These are phyloP conservation scores for Trichoderma erinaceum DNA, from an alignment of 495 filamentous ascomycete genomes.

Conservation along the genomic window DNA sequence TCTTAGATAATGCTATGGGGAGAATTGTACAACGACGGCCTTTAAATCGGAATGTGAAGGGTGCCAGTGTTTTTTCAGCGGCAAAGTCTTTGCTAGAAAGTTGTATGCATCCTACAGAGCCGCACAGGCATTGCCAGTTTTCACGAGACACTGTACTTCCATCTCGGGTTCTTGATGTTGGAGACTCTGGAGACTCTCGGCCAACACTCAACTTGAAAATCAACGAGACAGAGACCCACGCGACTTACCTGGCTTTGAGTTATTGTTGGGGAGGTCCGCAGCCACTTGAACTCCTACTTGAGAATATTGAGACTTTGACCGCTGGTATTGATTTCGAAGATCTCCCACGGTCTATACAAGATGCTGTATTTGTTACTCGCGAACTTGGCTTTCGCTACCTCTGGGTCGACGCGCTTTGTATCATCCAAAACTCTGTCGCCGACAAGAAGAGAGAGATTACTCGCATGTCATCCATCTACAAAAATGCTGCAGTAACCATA, in stretches of 20 bases:
- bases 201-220: background rate
- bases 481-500: slow-evolving; percentile 11
- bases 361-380: background rate
- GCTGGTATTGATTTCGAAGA: background rate
- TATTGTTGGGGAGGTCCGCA: slow-evolving; percentile 12
- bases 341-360: slow-evolving; percentile 6
- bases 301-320: background rate
- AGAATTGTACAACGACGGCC: background rate
- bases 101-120: background rate
- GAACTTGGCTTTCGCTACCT: background rate
- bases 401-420: slow-evolving; percentile 13
- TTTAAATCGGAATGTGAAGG: background rate
- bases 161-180: slow-evolving; percentile 5
- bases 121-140: background rate
- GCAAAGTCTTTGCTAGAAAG: background rate
- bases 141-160: slow-evolving; percentile 1
- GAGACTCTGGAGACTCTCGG: background rate
- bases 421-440: background rate
- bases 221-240: background rate
- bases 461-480: slow-evolving; percentile 9
- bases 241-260: slow-evolving; percentile 7
- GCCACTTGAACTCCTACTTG: background rate
- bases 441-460: background rate
- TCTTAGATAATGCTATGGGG: background rate
- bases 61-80: background rate